Conservation (phyloP, 139 green algal species). For the Choricystis sp. region DNA sequence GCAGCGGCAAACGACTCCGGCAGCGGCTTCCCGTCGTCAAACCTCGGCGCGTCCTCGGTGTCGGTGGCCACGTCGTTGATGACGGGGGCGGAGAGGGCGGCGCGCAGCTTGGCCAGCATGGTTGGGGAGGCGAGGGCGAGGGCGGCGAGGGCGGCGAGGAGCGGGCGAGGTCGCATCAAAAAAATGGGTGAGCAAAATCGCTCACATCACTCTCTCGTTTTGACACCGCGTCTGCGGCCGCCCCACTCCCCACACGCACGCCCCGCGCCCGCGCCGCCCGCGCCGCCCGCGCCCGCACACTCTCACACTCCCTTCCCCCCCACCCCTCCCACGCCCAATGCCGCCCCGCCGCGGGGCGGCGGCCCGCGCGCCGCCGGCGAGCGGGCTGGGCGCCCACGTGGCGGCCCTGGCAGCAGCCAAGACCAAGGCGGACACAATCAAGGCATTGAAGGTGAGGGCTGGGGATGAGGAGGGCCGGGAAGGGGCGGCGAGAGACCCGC, state of each 20-base stretch:
- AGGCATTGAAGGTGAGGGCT: background rate
- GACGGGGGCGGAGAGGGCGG: constrained; percentile 1
- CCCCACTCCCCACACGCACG: too few relatives aligned
- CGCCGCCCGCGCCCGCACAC: too few relatives aligned
- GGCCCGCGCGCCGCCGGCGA: too few relatives aligned
- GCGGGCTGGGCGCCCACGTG: background rate
- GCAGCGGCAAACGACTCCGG: constrained; percentile 10
- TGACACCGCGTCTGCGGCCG: too few relatives aligned
- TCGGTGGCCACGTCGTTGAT: constrained; percentile 15
- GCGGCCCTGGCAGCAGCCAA: background rate
- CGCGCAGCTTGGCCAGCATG: background rate
- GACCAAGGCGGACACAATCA: background rate
- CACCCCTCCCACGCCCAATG: background rate
- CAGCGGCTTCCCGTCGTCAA: constrained; percentile 3
- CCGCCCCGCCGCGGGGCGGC: too few relatives aligned
- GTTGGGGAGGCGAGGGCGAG: background rate
- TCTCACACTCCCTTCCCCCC: too few relatives aligned
- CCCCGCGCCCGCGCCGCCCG: too few relatives aligned
- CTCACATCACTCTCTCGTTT: too few relatives aligned
- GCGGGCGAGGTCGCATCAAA: background rate
- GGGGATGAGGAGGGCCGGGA: too few relatives aligned
- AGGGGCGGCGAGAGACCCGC: too few relatives aligned
- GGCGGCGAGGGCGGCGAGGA: background rate
- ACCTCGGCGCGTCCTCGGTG: background rate
- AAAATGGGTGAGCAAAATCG: background rate